Percentiles rank a stretch among this genome's conserved stretches.
phyloP scores from a whole-genome alignment of 2,329 filamentous ascomycete genomes.

The Simplicillium aogashimaense region DNA sequence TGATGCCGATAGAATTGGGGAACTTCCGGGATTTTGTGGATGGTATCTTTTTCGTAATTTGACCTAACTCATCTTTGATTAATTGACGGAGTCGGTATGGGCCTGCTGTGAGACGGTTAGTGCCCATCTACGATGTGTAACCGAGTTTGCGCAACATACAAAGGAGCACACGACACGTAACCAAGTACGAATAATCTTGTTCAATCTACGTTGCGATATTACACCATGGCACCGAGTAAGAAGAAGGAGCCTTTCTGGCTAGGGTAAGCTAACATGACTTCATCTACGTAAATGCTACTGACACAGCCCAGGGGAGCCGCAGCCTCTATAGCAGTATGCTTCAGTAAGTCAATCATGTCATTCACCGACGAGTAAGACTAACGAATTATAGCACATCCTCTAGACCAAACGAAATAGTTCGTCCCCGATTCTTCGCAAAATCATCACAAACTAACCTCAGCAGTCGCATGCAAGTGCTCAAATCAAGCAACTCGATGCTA shows the following conservation, averaged over 20 bases:
- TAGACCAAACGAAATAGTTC: conserved; percentile 35
- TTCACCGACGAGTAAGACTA: not conserved
- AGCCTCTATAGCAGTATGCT: conserved; percentile 34
- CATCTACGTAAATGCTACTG: not conserved
- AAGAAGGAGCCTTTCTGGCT: conserved; percentile 33
- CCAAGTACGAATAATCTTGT: no score
- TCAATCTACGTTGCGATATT: no score
- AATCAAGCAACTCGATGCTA: conserved; percentile 28
- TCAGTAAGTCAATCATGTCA: conserved; percentile 22
- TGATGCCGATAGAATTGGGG: no score
- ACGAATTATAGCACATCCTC: conserved; percentile 24
- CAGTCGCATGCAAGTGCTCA: conserved; percentile 34
- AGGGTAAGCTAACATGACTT: conserved; percentile 20
- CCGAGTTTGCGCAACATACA: no score
- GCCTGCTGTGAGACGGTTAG: no score
- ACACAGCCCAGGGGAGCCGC: conserved; percentile 24
- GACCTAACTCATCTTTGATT: no score
- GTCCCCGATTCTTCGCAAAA: conserved; percentile 1
- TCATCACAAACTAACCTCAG: not conserved
- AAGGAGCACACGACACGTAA: no score
- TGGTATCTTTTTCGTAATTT: no score
- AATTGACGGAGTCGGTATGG: no score
- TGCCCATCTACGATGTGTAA: no score
- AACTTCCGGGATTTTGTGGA: no score
- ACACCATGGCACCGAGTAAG: conserved; percentile 6